These are phyloP conservation scores for Podaxis pistillaris DNA, from an alignment of 768 basidiomycete species.

Conservation along the genomic window DNA sequence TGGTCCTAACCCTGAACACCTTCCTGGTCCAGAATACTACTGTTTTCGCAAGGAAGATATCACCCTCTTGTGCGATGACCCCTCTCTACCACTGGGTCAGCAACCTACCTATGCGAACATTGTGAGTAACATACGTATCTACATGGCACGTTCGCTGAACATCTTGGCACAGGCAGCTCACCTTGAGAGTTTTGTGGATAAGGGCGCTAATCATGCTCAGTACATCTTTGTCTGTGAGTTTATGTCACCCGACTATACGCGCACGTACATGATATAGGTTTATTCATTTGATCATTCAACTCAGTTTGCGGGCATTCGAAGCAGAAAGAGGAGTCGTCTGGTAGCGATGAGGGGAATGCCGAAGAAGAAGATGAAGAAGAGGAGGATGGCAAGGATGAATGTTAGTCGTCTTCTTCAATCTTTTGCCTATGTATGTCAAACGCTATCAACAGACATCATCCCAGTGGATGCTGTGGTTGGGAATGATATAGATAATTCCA, in stretches of 20 bases:
- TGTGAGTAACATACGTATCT: neutral
- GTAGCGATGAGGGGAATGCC: too few relatives aligned
- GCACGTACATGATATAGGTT: neutral
- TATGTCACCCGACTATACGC: neutral
- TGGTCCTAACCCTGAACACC: too few relatives aligned
- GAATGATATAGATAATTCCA: neutral
- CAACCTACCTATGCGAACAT: constrained; percentile 3
- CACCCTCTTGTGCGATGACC: neutral
- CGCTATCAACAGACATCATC: neutral
- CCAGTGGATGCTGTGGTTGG: neutral
- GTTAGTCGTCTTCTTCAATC: neutral
- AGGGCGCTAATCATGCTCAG: neutral
- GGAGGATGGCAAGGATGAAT: constrained; percentile 7
- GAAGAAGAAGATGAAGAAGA: neutral
- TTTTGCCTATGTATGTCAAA: too few relatives aligned
- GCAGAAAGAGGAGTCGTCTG: neutral
- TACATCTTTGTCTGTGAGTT: neutral
- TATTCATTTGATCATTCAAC: neutral
- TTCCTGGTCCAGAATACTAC: neutral
- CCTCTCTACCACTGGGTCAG: neutral
- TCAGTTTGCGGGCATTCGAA: constrained; percentile 1
- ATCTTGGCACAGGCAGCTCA: neutral
- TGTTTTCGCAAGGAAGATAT: neutral
- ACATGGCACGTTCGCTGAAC: neutral
- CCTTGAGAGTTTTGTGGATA: neutral